Base-by-base conservation (phyloP, 768 basidiomycete species). In the Tricholoma saponaceum region DNA sequence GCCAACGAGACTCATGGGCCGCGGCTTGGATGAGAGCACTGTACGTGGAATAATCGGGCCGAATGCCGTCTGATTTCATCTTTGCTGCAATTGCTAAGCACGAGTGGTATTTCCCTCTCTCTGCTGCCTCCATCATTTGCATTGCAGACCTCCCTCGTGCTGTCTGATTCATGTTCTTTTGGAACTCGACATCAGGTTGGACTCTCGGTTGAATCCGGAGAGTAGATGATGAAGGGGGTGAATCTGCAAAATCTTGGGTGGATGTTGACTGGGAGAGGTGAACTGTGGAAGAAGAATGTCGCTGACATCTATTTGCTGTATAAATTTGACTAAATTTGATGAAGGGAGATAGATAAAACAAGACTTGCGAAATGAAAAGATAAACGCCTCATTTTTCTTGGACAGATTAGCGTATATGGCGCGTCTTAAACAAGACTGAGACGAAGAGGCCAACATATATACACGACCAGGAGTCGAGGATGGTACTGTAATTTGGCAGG, bases 41-140 rank as follows among this genome's bases (percentile, higher is more conserved):
- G 66, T 91, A 92, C 0, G 82, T 79, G 32, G 70, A 62, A 14
- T 78, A 33, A 60, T 85, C 78, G 0, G 90, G 89, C n/a, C 61
- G 39, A 10, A 88, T 67, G 18, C 76, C 74, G 12, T 75, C 66
- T 0, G 64, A 59, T 65, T 89, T 91, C 87, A 92, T 90, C 43
- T 79, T 69, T 12, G 72, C 67, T 14, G 81, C 79, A 37, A 79
- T 64, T 2, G 69, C 61, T 25, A 90, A 70, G 57, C 76, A 80
- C 4, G 71, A 71, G 1, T 64, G 30, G 55, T 78, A 75, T 18
- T 71, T 69, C 8, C 70, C 66, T 5, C 62, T 53, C 33, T 75
- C 74, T 14, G 76, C 75, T n/a, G 73, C 65, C 3, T 68, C 63
- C 55, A 75, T 67, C 18, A 82, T 61, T 25, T 70, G 60, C 54